phyloP scores from a whole-genome alignment of 2,329 filamentous ascomycete species.

The Phyllosticta citriasiana region DNA sequence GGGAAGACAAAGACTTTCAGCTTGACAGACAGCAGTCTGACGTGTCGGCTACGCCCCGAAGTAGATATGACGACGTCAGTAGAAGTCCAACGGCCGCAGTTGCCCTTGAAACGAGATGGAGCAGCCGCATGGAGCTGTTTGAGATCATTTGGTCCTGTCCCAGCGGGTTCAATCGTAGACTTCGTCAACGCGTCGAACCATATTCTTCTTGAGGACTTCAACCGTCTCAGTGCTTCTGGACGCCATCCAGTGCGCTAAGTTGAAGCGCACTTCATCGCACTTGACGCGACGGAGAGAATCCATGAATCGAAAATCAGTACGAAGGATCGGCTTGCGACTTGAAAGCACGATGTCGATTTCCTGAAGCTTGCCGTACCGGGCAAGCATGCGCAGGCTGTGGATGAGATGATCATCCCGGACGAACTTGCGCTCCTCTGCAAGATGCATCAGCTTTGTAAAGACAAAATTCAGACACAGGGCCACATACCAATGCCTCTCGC shows the following conservation, averaged over 20 bases:
- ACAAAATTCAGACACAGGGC: background rate
- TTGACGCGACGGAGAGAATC: slow-evolving; percentile 35
- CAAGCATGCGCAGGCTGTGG: slow-evolving; percentile 35
- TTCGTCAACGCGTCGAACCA: background rate
- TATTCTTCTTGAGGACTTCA: background rate
- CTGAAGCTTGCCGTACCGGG: slow-evolving; percentile 31
- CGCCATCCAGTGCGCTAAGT: background rate
- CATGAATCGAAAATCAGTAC: slow-evolving; percentile 34
- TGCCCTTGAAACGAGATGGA: no score
- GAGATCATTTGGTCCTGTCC: no score
- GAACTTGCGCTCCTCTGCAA: slow-evolving; percentile 36
- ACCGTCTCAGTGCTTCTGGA: background rate
- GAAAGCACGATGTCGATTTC: slow-evolving; percentile 33
- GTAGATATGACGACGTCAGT: no score
- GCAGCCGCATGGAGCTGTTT: no score
- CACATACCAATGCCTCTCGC: background rate
- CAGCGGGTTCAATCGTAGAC: background rate
- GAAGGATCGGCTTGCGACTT: slow-evolving; percentile 27
- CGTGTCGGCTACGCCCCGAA: no score
- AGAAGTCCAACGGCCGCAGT: no score
- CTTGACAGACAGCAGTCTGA: no score
- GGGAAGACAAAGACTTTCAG: background rate
- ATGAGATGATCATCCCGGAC: slow-evolving; percentile 38
- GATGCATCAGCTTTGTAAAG: background rate
- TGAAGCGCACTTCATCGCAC: slow-evolving; percentile 23